Evolutionary conservation across 768 basidiomycete species (phyloP).

Genomic region (Chalciporus chontae): DNA sequence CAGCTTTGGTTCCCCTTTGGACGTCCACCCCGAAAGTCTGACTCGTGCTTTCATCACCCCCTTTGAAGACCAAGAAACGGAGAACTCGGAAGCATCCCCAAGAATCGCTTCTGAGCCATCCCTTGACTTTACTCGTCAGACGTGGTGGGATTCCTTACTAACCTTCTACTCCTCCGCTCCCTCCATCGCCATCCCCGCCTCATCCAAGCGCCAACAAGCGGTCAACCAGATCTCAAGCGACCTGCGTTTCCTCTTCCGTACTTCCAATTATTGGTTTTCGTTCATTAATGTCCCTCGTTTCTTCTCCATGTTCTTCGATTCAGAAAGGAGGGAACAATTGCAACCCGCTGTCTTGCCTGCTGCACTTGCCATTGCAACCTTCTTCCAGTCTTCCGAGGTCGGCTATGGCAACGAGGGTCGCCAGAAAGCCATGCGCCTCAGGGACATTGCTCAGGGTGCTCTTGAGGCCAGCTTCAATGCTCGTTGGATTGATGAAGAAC

Average conservation of each 20-base stretch:
- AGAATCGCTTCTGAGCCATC: constrained; percentile 55
- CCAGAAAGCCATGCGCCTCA: constrained; percentile 52
- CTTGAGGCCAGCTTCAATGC: constrained; percentile 69
- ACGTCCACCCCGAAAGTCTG: constrained; percentile 1
- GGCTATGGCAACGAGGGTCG: constrained; percentile 50
- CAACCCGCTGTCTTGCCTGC: constrained; percentile 68
- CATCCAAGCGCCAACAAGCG: constrained; percentile 45
- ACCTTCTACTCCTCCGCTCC: constrained; percentile 41
- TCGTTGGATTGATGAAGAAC: constrained; percentile 68
- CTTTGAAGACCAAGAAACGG: constrained; percentile 11
- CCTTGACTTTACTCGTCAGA: constrained; percentile 62
- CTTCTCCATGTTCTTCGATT: constrained; percentile 55
- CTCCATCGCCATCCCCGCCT: constrained; percentile 33
- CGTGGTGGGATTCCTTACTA: constrained; percentile 77
- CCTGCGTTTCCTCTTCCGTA: constrained; percentile 60
- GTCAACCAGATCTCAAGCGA: constrained; percentile 48
- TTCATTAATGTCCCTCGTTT: constrained; percentile 73
- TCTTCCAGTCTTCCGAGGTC: constrained; percentile 67
- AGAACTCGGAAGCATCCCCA: constrained; percentile 9
- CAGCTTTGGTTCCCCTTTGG: constrained; percentile 4
- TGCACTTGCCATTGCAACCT: constrained; percentile 60
- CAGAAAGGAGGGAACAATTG: constrained; percentile 48
- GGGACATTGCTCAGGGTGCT: constrained; percentile 66
- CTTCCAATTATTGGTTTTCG: constrained; percentile 68
- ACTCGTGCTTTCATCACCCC: constrained; percentile 8